Evolutionary conservation across 371 early-diverging fungal species (phyloP).

Genomic region (Zopfochytrium polystomum): DNA sequence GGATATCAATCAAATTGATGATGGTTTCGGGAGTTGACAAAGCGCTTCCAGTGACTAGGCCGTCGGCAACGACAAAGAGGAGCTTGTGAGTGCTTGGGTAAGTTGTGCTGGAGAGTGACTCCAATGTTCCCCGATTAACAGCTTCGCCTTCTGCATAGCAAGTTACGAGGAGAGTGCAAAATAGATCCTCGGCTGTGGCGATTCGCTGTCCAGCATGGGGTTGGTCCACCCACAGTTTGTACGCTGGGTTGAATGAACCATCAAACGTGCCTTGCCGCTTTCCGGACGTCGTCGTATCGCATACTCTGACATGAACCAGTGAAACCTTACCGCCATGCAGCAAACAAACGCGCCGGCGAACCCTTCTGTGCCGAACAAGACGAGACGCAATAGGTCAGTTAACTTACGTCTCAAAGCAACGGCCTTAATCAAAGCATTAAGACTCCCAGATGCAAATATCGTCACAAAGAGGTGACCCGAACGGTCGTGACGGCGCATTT

Average conservation of each 20-base stretch:
- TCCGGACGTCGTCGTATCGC: not conserved
- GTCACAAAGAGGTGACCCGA: too few relatives aligned
- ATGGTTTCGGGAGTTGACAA: constrained; percentile 43
- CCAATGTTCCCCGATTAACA: constrained; percentile 82
- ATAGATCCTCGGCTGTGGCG: constrained; percentile 39
- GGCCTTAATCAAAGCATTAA: too few relatives aligned
- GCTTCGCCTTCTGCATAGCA: constrained; percentile 63
- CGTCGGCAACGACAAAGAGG: constrained; percentile 57
- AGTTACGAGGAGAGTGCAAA: constrained; percentile 64
- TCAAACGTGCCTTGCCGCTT: not conserved
- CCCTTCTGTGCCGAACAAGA: too few relatives aligned
- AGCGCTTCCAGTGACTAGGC: constrained; percentile 41
- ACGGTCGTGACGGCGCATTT: too few relatives aligned
- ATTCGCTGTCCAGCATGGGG: not conserved
- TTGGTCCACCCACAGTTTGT: not conserved
- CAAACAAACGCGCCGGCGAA: too few relatives aligned
- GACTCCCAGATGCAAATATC: too few relatives aligned
- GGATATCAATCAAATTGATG: constrained; percentile 32
- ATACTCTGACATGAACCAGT: constrained; percentile 45
- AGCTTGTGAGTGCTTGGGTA: constrained; percentile 88
- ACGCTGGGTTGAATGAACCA: not conserved
- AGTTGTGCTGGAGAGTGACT: constrained; percentile 87
- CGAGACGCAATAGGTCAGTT: too few relatives aligned
- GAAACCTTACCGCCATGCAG: constrained; percentile 51
- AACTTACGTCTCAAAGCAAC: too few relatives aligned